Base-by-base conservation (phyloP, 345 rosid species). In the Hibiscus syriacus region DNA sequence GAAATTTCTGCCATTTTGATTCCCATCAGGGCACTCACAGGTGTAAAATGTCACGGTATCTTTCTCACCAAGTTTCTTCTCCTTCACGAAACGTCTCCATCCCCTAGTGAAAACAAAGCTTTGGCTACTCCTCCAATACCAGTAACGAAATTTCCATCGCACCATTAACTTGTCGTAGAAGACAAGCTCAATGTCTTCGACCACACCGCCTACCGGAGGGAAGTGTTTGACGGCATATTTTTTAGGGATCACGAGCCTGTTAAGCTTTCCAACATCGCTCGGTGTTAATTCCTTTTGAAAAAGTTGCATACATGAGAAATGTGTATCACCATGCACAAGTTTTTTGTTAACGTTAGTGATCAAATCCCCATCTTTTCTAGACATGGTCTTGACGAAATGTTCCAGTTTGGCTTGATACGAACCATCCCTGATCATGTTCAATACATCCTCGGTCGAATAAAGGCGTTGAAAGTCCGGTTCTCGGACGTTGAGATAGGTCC, bases 151-250 rank as follows among this genome's bases (percentile, higher is more conserved):
- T 6, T 76, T 80, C 88, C 88, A 82, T 14, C 54, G 7, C 68
- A 58, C 74, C 84, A 78, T 78, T 2, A 43, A 14, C 74, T 65
- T 77, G 70, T 84, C n/a, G n/a, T n/a, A n/a, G n/a, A n/a, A n/a
- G n/a, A n/a, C n/a, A n/a, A n/a, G n/a, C n/a, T n/a, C n/a, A 23
- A 70, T 27, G 9, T 72, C 83, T 4, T 71, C 76, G 2, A 48
- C 20, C 20, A 63, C 30, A 39, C 65, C 43, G 32, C 27, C 46
- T 11, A 22, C 23, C 26, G 10, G 70, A 2, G 96, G 90, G n/a
- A 90, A 72, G 73, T 79, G 80, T 76, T 85, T 84, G 0, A 80
- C 71, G 0, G 97, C 97, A 59, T 41, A 79, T 75, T 79, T 90
- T 73, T 90, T 90, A 0, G n/a, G n/a, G n/a, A n/a, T n/a, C n/a